These are phyloP conservation scores for Gymnopilus dilepis DNA, from an alignment of 768 basidiomycete species.

Conservation along the genomic window DNA sequence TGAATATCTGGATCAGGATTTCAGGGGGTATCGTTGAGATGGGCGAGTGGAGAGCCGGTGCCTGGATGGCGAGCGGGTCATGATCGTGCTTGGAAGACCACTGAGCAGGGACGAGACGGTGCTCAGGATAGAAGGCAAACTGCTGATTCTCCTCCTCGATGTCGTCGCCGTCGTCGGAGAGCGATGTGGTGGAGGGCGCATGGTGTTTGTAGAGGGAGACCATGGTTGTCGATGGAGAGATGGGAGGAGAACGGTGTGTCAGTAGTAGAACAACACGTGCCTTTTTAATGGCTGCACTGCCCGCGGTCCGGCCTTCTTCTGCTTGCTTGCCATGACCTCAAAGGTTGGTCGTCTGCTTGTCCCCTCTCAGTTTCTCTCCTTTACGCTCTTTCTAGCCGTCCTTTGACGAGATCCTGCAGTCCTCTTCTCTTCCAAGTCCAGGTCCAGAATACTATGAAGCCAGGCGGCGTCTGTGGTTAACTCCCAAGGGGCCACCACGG, in stretches of 20 bases:
- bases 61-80: slow-evolving; percentile 18
- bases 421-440: slow-evolving; percentile 55
- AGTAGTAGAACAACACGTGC: slow-evolving; percentile 24
- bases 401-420: slow-evolving; percentile 47
- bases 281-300: neutral
- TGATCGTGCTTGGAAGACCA: slow-evolving; percentile 52
- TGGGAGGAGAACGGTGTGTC: slow-evolving; percentile 15
- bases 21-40: slow-evolving; percentile 84
- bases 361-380: slow-evolving; percentile 11
- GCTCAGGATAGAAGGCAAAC: slow-evolving; percentile 59
- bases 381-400: slow-evolving; percentile 21
- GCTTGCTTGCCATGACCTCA: slow-evolving; percentile 14
- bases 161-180: slow-evolving; percentile 77
- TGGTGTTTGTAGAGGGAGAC: slow-evolving; percentile 55
- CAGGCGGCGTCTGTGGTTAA: slow-evolving; percentile 68
- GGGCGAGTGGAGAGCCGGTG: slow-evolving; percentile 49
- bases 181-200: slow-evolving; percentile 78
- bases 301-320: slow-evolving; percentile 13
- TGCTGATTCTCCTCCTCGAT: slow-evolving; percentile 46
- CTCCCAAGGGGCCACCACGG: slow-evolving; percentile 28
- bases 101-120: slow-evolving; percentile 67
- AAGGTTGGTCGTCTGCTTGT: slow-evolving; percentile 16
- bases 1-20: slow-evolving; percentile 91
- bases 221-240: slow-evolving; percentile 38
- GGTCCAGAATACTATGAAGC: slow-evolving; percentile 70